Evolutionary conservation across 352 stramenopile genomes (phyloP).

Genomic region (Globisporangium emineosum): DNA sequence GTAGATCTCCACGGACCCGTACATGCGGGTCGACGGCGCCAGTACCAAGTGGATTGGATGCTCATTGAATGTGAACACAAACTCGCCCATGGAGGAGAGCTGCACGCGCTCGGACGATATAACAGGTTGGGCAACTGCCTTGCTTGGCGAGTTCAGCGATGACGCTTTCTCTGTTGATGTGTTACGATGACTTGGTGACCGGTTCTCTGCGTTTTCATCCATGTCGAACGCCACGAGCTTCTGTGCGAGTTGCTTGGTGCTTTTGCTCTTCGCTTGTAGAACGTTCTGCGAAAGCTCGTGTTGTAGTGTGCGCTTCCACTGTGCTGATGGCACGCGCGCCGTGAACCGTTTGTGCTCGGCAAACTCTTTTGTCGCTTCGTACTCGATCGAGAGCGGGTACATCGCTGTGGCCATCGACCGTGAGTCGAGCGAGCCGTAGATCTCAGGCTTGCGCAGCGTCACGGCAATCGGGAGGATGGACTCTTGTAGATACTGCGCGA

Average conservation of each 20-base stretch:
- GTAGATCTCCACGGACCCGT: conserved; percentile 74
- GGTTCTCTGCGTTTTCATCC: conserved; percentile 13
- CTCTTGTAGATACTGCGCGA: conserved; percentile 40
- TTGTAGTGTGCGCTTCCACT: conserved; percentile 61
- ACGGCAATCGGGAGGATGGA: conserved; percentile 58
- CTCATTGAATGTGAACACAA: conserved; percentile 50
- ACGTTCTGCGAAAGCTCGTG: conserved; percentile 51
- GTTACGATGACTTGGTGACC: conserved; percentile 14
- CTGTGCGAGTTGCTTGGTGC: conserved; percentile 24
- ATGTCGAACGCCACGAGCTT: conserved; percentile 20
- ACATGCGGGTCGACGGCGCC: conserved; percentile 65
- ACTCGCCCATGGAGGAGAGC: conserved; percentile 56
- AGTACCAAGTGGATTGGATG: conserved; percentile 48
- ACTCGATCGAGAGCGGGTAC: conserved; percentile 68
- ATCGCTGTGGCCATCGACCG: conserved; percentile 63
- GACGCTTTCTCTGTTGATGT: conserved; percentile 18
- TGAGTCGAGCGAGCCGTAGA: conserved; percentile 64
- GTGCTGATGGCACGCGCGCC: conserved; percentile 51
- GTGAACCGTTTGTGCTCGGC: conserved; percentile 34
- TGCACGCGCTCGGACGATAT: background rate
- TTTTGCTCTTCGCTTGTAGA: conserved; percentile 18
- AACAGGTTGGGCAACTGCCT: background rate
- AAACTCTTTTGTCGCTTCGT: conserved; percentile 25
- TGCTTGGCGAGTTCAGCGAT: background rate
- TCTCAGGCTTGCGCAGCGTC: conserved; percentile 54